phyloP scores from a whole-genome alignment of 495 filamentous ascomycete species.

The Penicillium argentinense region DNA sequence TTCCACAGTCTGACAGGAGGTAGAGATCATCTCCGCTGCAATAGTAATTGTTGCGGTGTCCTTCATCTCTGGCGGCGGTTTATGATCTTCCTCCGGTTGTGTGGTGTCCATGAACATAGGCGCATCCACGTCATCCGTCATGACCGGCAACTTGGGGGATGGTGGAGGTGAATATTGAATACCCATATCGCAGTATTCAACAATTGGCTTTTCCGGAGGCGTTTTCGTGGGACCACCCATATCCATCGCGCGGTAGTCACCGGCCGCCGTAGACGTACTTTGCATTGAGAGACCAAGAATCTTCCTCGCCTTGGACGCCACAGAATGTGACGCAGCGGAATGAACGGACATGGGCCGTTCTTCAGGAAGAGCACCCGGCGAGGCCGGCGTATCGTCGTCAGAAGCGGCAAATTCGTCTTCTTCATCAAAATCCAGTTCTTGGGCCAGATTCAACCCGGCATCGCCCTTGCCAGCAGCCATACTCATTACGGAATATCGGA shows the following conservation, averaged over 20 bases:
- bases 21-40: constrained; percentile 62
- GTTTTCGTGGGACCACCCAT: constrained; percentile 13
- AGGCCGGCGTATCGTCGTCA: constrained; percentile 30
- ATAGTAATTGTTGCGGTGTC: constrained; percentile 32
- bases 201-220: not conserved
- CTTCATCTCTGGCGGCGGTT: constrained; percentile 24
- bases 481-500: constrained; percentile 67
- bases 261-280: constrained; percentile 23
- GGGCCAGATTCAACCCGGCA: constrained; percentile 72
- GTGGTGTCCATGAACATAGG: not conserved
- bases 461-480: constrained; percentile 55
- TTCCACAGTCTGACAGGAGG: constrained; percentile 69
- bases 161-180: constrained; percentile 81
- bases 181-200: constrained; percentile 67
- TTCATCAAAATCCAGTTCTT: constrained; percentile 84
- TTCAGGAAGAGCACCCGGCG: constrained; percentile 40
- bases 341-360: constrained; percentile 46
- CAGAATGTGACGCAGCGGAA: constrained; percentile 39
- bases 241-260: constrained; percentile 22
- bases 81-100: not conserved
- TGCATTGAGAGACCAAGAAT: constrained; percentile 49
- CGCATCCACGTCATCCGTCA: not conserved
- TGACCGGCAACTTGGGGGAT: constrained; percentile 56
- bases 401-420: constrained; percentile 59
- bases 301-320: constrained; percentile 49